Evolutionary conservation across 805 yeast species (phyloP).

Genomic region (Ogataea paraovalis): DNA sequence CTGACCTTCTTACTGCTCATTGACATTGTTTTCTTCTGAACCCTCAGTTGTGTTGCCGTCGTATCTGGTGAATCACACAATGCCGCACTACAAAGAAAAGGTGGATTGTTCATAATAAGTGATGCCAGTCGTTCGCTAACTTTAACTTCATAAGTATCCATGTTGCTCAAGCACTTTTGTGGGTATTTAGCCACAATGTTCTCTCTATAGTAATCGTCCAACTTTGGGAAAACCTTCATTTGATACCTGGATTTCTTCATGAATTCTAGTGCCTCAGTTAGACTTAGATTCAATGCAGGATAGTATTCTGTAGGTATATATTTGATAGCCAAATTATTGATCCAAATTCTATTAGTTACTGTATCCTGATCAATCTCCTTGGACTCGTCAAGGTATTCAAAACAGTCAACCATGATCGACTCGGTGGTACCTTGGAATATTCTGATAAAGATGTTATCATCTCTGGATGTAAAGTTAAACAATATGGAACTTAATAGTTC

Average conservation of each 20-base stretch:
- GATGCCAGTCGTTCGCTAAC: constrained; percentile 14
- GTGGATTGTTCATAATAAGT: constrained; percentile 8
- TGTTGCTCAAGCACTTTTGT: constrained; percentile 22
- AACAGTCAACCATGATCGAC: constrained; percentile 46
- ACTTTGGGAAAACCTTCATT: constrained; percentile 16
- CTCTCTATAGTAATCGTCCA: constrained; percentile 20
- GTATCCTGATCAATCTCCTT: constrained; percentile 42
- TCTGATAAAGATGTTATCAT: constrained; percentile 38
- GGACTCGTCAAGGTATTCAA: constrained; percentile 30
- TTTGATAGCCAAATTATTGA: constrained; percentile 37
- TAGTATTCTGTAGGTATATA: constrained; percentile 38
- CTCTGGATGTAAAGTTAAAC: constrained; percentile 29
- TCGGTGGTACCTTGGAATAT: constrained; percentile 55
- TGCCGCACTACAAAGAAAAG: constrained; percentile 14
- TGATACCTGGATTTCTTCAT: constrained; percentile 36
- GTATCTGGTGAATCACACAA: not conserved
- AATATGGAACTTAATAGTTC: constrained; percentile 40
- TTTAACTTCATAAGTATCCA: constrained; percentile 18
- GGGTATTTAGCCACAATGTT: constrained; percentile 28
- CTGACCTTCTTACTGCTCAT: not conserved
- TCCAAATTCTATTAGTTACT: constrained; percentile 52
- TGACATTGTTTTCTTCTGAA: not conserved
- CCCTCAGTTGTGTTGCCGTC: not conserved
- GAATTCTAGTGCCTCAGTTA: constrained; percentile 39
- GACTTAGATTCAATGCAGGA: constrained; percentile 31